Conservation (phyloP, 2,329 filamentous ascomycete genomes). For the Fusarium tupiense region DNA sequence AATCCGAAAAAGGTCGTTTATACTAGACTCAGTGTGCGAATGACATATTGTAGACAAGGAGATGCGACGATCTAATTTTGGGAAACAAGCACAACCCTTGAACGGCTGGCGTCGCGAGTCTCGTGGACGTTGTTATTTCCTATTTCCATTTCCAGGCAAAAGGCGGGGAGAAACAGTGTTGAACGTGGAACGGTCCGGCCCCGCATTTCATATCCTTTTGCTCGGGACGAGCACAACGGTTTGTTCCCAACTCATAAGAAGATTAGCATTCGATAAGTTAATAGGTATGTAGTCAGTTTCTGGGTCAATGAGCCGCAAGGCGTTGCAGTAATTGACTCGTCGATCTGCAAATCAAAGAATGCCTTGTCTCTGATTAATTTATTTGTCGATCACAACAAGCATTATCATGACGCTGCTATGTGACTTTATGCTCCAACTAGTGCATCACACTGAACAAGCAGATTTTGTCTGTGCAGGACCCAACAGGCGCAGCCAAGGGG, state of each 20-base stretch:
- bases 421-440: neutral
- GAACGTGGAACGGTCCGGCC: constrained; percentile 30
- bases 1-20: neutral
- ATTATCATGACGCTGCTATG: constrained; percentile 5
- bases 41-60: neutral
- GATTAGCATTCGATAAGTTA: neutral
- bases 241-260: neutral
- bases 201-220: constrained; percentile 5
- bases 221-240: neutral
- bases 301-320: constrained; percentile 12
- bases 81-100: neutral
- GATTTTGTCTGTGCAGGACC: neutral
- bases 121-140: neutral
- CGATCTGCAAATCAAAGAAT: constrained; percentile 7
- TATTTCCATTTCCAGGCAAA: constrained; percentile 33
- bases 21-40: neutral
- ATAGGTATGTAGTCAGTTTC: neutral
- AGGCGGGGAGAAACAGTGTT: constrained; percentile 28
- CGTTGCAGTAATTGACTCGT: neutral
- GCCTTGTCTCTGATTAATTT: constrained; percentile 23
- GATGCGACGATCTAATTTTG: constrained; percentile 17
- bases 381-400: constrained; percentile 22
- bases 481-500: constrained; percentile 22
- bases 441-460: neutral
- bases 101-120: neutral